Percentiles rank a stretch among this genome's conserved stretches.
These are phyloP conservation scores for Rhododendron vialii DNA, from an alignment of 148 eudicot genomes.

Conservation along the genomic window DNA sequence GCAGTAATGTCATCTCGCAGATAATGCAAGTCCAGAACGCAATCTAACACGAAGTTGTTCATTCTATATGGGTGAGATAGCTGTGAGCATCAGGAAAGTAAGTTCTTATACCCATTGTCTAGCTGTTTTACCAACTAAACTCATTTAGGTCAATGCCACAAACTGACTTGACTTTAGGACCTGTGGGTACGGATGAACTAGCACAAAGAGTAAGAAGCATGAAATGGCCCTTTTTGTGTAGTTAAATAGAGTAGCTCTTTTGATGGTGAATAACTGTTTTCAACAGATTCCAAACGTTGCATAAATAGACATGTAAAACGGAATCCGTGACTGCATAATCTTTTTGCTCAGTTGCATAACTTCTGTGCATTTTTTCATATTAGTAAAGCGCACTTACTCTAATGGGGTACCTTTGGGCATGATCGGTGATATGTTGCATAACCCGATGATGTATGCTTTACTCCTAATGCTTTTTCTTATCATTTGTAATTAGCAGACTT, in stretches of 20 bases:
- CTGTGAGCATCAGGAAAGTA: conserved; percentile 86
- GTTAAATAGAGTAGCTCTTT: not conserved
- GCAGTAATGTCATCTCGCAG: conserved; percentile 32
- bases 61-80: conserved; percentile 84
- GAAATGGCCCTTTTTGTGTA: not conserved
- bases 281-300: not conserved
- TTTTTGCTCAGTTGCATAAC: not conserved
- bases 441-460: not conserved
- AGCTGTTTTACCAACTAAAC: not conserved
- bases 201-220: not conserved
- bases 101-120: conserved; percentile 9
- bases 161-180: not conserved
- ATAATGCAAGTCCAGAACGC: conserved; percentile 85
- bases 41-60: conserved; percentile 73
- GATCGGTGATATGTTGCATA: not conserved
- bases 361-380: not conserved
- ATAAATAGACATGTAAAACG: not conserved
- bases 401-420: not conserved
- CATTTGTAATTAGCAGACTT: not conserved
- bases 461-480: not conserved
- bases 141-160: not conserved
- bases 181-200: not conserved
- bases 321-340: not conserved
- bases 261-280: not conserved
- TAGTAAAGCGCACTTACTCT: not conserved